Evolutionary conservation across 2,329 filamentous ascomycete species (phyloP), one percentile per base, ranked within the genome.

Genomic region (Fusarium hainanense): DNA sequence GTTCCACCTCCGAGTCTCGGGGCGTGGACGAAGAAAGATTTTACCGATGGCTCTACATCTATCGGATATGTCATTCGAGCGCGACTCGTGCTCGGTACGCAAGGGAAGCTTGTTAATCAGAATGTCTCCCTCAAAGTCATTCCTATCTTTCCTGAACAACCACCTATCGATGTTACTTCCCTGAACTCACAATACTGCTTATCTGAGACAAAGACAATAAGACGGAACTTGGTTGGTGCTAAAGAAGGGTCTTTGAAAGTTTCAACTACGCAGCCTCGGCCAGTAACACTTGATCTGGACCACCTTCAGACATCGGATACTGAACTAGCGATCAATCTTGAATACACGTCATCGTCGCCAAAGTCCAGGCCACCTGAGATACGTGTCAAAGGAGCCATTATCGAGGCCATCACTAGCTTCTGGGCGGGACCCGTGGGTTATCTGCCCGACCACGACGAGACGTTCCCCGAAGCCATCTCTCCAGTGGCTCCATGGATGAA

Each of bases 401-500:
- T 63, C 6, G 60, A 63, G 4, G 6, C 42, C 4, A 18, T 9
- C 3, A 63, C 60, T 12, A 55, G 40, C 18, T 63, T 62, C 6
- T 55, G 47, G 60, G 20, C 25, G 2, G 60, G 60, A 7, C 13
- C 13, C 0, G 7, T 23, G 1, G 60, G 60, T 1, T 34, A 62
- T 9, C 20, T 63, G 11, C 60, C 60, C 1, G 58, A 63, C 9
- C 58, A 55, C 7, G 41, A 63, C 10, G 20, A 52, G n/a, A n/a
- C n/a, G n/a, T n/a, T n/a, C n/a, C n/a, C n/a, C n/a, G n/a, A n/a
- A n/a, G n/a, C n/a, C n/a, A n/a, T n/a, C 13, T 21, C n/a, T 43
- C 42, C 47, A 37, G 13, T 23, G 14, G 58, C 60, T 7, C 60
- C 60, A 14, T 63, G 43, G 61, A 13, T 5, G 1, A 41, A n/a